phyloP scores from a whole-genome alignment of 192 early-diverging fungal genomes.

The Backusella macrospora region DNA sequence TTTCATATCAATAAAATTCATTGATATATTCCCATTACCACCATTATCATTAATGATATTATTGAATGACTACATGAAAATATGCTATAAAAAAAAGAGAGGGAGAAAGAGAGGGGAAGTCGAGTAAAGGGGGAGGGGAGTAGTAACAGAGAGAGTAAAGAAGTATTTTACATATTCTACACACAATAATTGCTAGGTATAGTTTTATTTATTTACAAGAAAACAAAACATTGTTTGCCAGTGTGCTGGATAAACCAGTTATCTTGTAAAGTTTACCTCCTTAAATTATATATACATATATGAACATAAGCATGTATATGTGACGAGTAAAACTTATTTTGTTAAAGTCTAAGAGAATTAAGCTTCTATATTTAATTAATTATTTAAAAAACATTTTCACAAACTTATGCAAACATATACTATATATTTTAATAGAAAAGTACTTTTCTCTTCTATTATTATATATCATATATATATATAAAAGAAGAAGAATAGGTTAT shows the following conservation, averaged over 20 bases:
- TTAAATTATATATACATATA: neutral
- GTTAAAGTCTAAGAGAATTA: neutral
- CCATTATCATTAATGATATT: neutral
- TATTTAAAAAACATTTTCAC: neutral
- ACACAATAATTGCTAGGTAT: neutral
- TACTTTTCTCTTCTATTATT: neutral
- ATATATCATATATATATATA: neutral
- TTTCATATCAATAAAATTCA: slow-evolving; percentile 1
- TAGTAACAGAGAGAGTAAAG: neutral
- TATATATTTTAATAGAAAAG: neutral
- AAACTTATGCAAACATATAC: neutral
- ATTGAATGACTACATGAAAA: neutral
- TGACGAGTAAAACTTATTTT: neutral
- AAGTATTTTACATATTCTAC: neutral
- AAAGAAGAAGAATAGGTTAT: neutral
- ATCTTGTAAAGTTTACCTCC: neutral
- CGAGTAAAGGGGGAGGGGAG: neutral
- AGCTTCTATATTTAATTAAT: neutral
- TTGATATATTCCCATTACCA: neutral
- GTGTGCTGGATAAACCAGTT: neutral
- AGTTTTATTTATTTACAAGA: neutral
- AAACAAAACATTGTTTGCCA: neutral
- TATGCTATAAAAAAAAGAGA: neutral
- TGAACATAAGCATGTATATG: neutral
- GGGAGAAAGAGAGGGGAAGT: neutral